Base-by-base conservation (phyloP, 371 early-diverging fungal species). In the Mucor mucedo region DNA sequence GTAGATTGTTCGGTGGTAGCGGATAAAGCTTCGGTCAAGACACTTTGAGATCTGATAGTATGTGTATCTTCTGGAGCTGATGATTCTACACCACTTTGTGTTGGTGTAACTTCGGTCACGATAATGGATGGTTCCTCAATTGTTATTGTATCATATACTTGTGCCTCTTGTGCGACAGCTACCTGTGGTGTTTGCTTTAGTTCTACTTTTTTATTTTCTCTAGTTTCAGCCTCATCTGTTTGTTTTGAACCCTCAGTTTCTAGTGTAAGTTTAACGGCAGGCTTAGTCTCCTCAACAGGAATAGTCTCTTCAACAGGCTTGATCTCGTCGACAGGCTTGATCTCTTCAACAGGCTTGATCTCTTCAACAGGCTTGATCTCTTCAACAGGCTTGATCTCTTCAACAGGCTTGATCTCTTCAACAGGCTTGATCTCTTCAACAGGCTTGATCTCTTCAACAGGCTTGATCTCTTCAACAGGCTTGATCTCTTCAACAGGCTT, bases 11-110 rank as follows among this genome's bases (percentile, higher is more conserved):
- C 29, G 4, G 40, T 54, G 11, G 47, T 58, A 50, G 33, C 32
- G 11, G 52, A 50, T 58, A 47, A 47, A 21, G 47, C 47, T 33
- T 35, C 57, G 29, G 54, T 61, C 7, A 50, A 30, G 13, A 44
- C 38, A 9, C 55, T 45, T 28, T 61, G 62, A 32, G 62, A 61
- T 28, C 38, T 28, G 29, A 49, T 4, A 11, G 60, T 60, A 11
- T 52, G 60, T 30, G 60, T 52, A 10, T 60, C 60, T 14, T 59
- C 60, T 40, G 38, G 33, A 27, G 33, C 49, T 28, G 49, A 39
- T 29, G 49, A 38, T 58, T 10, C 21, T 11, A 28, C 50, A 29
- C 10, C 21, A 47, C 47, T 47, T 4, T 7, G 10, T 21, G 14
- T 48, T 27, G 16, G 29, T 32, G 39, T 40, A n/a, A 45, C 32